Base-by-base conservation (phyloP, 768 basidiomycete species). In the Naganishia randhawae region DNA sequence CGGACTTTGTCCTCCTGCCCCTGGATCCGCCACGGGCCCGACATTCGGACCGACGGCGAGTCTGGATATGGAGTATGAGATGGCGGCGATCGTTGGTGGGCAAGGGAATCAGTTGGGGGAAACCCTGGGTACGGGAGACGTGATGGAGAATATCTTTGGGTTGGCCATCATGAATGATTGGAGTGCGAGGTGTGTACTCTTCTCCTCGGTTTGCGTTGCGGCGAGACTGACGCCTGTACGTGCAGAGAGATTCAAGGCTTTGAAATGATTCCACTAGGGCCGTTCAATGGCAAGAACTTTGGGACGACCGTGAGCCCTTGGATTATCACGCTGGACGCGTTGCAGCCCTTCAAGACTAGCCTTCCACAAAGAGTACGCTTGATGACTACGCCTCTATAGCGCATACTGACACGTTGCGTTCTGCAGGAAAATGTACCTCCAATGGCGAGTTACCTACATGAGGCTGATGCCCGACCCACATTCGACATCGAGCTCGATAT, bases 201-300 rank as follows among this genome's bases (percentile, higher is more conserved):
- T 3, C 1, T 17, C 63, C 37, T 62, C 1, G n/a, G n/a, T n/a
- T 41, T 41, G 3, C 37, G 16, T 31, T 35, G 2, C 13, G 16
- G 25, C 33, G 14, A 9, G 63, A 25, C 45, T 17, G 62, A 63
- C 37, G n/a, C 19, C 16, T 19, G 3, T 22, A 4, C 13, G 11
- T 31, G 3, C 11, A 67, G 66, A 37, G 73, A 73, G 33, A 63
- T 70, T 33, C 73, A 73, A 39, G 66, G 48, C 4, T 71, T 65
- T 51, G 73, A 73, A 42, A 72, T 72, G 69, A 62, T 69, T 17
- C 73, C 73, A 1, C 69, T 73, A 6, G 73, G 73, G 0, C 73
- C 73, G 17, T 73, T 73, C 64, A 72, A 73, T 37, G 73, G 73
- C 57, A 73, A 73, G 67, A 71, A 71, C 37, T 73, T 73, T 55